Evolutionary conservation across 1,139 yeast genomes (phyloP), one percentile per base, ranked within the genome.

Genomic region (Blastobotrys ciferrii): DNA sequence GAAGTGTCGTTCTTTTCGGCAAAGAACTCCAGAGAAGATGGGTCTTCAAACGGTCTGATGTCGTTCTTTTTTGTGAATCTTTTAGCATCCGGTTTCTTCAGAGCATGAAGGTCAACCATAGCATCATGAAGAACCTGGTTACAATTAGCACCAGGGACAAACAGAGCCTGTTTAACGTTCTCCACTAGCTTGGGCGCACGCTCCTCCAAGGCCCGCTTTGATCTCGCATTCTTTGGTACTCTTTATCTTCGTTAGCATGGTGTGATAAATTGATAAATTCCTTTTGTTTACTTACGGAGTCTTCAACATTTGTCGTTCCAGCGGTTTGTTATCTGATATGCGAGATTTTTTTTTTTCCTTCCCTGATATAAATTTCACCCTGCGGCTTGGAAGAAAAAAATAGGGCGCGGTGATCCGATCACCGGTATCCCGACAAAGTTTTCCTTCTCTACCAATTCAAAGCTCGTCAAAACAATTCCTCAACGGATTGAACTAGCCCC

Each of bases 1-100:
- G 98, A 88, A 42, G 86, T 70, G 68, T 92, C 98, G 67, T 92
- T 94, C 76, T 92, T 94, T 68, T 91, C 96, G 55, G 96, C 77
- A 66, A 91, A 87, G 63, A 94, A 92, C 68, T 94, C 98, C 52
- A 94, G 71, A 39, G 84, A 80, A 4, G 84, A 64, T n/a, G 88
- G 77, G 64, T 94, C 98, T 69, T 92, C 99, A 69, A 92, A 92
- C 11, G 98, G 98, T 61, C 86, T 78, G 53, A 92, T 76, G 46
- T 87, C 92, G 64, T 92, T 92, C 74, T 88, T 91, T 69, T 86
- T 87, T 48, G 82, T 75, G 65, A 92, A 92, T 64, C 95, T 80
- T 70, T 89, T 89, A 57, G 84, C 82, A 59, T 81, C 83, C 31
- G 99, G 99, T 69, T 92, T 91, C 72, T 94, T 94, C 64, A 92